A percentile compares a stretch with the other conserved stretches of the same genome.
These are phyloP conservation scores for Fusarium duplospermum DNA, from an alignment of 2,329 filamentous ascomycete genomes.

Conservation along the genomic window DNA sequence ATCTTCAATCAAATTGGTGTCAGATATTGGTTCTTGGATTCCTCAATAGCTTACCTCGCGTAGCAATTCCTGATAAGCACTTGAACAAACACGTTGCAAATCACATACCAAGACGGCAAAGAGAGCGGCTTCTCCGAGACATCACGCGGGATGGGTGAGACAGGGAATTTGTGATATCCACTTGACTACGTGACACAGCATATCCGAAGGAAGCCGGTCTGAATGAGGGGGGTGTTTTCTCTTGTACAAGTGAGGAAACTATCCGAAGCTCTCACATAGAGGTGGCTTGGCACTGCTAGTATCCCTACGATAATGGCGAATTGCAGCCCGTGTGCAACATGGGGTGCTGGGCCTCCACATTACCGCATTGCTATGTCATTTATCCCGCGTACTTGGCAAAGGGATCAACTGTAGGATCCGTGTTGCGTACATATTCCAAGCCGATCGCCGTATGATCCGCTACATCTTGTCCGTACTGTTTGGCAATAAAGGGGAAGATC, in stretches of 20 bases:
- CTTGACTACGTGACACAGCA: background rate
- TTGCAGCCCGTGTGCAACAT: background rate
- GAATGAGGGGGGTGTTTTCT: background rate
- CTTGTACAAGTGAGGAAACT: background rate
- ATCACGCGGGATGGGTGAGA: background rate
- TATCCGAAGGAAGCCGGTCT: background rate
- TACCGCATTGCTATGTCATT: background rate
- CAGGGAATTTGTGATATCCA: background rate
- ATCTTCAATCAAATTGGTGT: background rate
- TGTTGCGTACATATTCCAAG: slow-evolving; percentile 69
- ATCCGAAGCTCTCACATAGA: background rate
- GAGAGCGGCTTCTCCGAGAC: background rate
- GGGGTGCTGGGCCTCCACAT: background rate
- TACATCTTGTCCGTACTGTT: slow-evolving; percentile 61
- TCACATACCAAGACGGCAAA: background rate
- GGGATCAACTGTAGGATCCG: slow-evolving; percentile 62
- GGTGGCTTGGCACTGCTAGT: background rate
- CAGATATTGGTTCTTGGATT: background rate
- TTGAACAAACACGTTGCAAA: background rate
- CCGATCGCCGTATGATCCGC: slow-evolving; percentile 60
- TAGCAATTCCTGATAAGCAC: background rate
- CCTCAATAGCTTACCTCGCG: background rate
- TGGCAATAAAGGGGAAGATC: slow-evolving; percentile 49
- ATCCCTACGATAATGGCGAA: background rate
- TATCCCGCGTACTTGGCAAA: slow-evolving; percentile 55